Evolutionary conservation across 257 asterid genomes (phyloP).

Genomic region (Echites panduratus): DNA sequence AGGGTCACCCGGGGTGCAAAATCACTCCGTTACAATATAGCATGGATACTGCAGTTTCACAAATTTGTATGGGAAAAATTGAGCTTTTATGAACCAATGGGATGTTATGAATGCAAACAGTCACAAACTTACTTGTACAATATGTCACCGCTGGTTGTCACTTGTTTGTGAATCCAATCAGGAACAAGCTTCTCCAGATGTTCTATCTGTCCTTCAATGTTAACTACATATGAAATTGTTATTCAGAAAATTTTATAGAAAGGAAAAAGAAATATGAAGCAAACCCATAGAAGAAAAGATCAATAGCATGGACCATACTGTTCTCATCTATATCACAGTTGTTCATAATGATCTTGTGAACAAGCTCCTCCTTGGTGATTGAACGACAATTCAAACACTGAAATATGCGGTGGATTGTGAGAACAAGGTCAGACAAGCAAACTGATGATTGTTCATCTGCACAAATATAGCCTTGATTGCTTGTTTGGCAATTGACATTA

Average conservation of each 20-base stretch:
- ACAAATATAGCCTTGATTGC: slow-evolving; percentile 7
- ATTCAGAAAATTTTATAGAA: slow-evolving; percentile 6
- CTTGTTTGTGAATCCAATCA: slow-evolving; percentile 66
- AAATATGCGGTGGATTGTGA: slow-evolving; percentile 57
- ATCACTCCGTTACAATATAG: not conserved
- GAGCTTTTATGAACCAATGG: slow-evolving; percentile 1
- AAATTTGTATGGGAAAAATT: not conserved
- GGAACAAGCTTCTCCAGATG: slow-evolving; percentile 74
- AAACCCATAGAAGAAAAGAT: slow-evolving; percentile 5
- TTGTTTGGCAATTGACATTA: slow-evolving; percentile 14
- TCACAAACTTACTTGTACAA: slow-evolving; percentile 49
- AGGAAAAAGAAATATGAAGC: not conserved
- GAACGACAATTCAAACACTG: slow-evolving; percentile 49
- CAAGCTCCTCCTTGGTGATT: slow-evolving; percentile 80
- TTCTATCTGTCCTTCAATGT: slow-evolving; percentile 60
- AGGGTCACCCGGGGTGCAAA: not conserved
- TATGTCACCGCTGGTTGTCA: slow-evolving; percentile 61
- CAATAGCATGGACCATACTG: slow-evolving; percentile 35
- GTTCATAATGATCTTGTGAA: slow-evolving; percentile 75
- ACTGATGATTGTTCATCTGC: slow-evolving; percentile 34
- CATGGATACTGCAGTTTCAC: not conserved
- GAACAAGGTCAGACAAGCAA: slow-evolving; percentile 48
- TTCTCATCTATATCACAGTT: slow-evolving; percentile 49
- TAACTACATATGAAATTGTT: slow-evolving; percentile 34
- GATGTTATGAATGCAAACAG: slow-evolving; percentile 4